Evolutionary conservation across 768 basidiomycete species (phyloP).

Genomic region (Termitomyces sp.): DNA sequence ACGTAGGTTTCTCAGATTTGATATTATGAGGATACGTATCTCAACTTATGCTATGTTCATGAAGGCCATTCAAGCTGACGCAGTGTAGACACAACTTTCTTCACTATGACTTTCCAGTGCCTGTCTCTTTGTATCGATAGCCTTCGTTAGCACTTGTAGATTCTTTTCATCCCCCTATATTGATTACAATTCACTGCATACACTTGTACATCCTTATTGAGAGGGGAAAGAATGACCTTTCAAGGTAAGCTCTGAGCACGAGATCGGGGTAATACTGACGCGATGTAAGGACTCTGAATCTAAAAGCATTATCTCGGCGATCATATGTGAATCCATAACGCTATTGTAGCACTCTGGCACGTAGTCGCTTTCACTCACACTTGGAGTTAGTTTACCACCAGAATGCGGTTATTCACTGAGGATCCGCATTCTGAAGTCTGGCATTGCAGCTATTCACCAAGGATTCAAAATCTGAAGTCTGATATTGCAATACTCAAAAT

Average conservation of each 20-base stretch:
- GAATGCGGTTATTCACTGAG: not conserved
- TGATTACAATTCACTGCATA: not conserved
- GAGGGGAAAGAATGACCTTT: not conserved
- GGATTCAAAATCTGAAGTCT: not conserved
- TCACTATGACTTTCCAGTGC: not conserved
- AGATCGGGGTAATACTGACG: not conserved
- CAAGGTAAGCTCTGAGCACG: not conserved
- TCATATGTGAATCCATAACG: not conserved
- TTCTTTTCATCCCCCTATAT: not conserved
- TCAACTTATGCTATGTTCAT: not conserved
- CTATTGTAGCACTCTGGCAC: not conserved
- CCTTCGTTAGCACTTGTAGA: not conserved
- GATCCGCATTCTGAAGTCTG: not conserved
- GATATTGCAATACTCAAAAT: too few relatives aligned
- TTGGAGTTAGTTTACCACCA: not conserved
- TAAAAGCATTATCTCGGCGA: not conserved
- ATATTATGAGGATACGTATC: not conserved
- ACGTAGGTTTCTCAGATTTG: conserved; percentile 19
- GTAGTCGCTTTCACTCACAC: not conserved
- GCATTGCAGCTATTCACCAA: not conserved
- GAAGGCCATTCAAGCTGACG: conserved; percentile 5
- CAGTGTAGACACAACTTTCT: not conserved
- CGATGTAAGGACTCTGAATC: not conserved
- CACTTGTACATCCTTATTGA: not conserved
- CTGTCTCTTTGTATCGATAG: not conserved